Evolutionary conservation across 257 asterid genomes (phyloP), one percentile per base, ranked within the genome.

Genomic region (Apocynum venetum): DNA sequence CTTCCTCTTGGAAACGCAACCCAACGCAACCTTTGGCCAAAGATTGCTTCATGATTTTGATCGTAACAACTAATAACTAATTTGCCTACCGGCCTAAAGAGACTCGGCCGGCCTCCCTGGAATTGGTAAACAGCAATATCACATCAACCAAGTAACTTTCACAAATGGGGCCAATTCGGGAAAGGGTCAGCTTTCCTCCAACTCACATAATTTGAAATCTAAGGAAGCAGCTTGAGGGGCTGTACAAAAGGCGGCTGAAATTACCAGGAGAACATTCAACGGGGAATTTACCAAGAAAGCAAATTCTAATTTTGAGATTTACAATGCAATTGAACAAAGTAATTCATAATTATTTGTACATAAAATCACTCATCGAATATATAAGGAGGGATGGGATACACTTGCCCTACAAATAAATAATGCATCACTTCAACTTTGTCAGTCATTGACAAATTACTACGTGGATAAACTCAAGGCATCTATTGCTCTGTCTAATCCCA

Each of bases 401-500:
- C 56, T n/a, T 68, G 73, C 73, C 43, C 77, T 66, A 71, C 9
- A 17, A 36, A 71, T 49, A 14, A 72, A 71, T 49, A 14, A 72
- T 72, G 4, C 41, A 38, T 60, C 76, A 71, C 41, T 53, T 78
- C 17, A 15, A 8, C 6, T 15, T 68, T 41, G n/a, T 13, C 13
- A 40, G 63, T 40, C 47, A 59, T 70, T 52, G 38, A 76, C 47
- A 68, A n/a, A 68, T 74, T 47, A 72, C 89, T 85, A 87, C 66
- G 88, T 72, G 48, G 93, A 86, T 84, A 92, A 78, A 80, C 85
- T 83, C 84, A 87, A 85, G 72, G 81, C 95, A 74, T 87, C 91
- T 20, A 92, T 84, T 46, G 89, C 91, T 77, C 86, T 83, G 71
- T 83, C 86, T 76, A 92, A 74, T 35, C 84, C 92, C 84, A 87